Percentiles rank a stretch among this genome's conserved stretches.
phyloP scores from a whole-genome alignment of 768 basidiomycete genomes.

The Podaxis pistillaris region DNA sequence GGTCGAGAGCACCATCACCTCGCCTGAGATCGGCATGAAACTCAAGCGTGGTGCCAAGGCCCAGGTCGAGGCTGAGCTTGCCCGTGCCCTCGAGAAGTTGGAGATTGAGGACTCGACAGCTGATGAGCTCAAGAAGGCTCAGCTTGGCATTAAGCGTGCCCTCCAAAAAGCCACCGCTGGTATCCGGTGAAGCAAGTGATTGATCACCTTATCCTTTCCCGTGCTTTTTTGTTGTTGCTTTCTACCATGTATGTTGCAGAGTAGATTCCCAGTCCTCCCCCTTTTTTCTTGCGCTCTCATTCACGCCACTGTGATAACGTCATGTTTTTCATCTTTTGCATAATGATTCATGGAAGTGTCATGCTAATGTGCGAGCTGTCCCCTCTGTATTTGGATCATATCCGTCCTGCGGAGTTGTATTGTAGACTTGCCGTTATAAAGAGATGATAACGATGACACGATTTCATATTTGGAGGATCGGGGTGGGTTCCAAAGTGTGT shows the following conservation, averaged over 20 bases:
- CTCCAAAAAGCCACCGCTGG: slow-evolving; percentile 97
- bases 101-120: slow-evolving; percentile 94
- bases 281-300: slow-evolving; percentile 20
- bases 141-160: slow-evolving; percentile 93
- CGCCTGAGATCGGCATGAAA: slow-evolving; percentile 96
- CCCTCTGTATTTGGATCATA: slow-evolving; percentile 2
- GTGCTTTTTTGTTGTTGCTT: not conserved
- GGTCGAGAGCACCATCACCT: slow-evolving; percentile 94
- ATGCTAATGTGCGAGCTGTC: slow-evolving; percentile 1
- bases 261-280: slow-evolving; percentile 19
- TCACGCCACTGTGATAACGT: slow-evolving; percentile 28
- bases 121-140: slow-evolving; percentile 95
- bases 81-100: slow-evolving; percentile 96
- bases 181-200: slow-evolving; percentile 57
- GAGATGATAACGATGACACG: slow-evolving; percentile 5
- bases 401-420: slow-evolving; percentile 9
- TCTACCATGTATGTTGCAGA: slow-evolving; percentile 22
- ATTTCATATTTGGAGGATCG: slow-evolving; percentile 1
- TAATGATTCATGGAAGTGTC: slow-evolving; percentile 14
- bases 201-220: slow-evolving; percentile 4
- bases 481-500: not conserved
- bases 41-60: slow-evolving; percentile 95
- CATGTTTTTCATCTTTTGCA: slow-evolving; percentile 24
- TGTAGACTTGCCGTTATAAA: slow-evolving; percentile 8
- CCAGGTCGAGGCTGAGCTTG: slow-evolving; percentile 96